Evolutionary conservation across 805 yeast species (phyloP).

Genomic region (Monosporozyma siamensis): DNA sequence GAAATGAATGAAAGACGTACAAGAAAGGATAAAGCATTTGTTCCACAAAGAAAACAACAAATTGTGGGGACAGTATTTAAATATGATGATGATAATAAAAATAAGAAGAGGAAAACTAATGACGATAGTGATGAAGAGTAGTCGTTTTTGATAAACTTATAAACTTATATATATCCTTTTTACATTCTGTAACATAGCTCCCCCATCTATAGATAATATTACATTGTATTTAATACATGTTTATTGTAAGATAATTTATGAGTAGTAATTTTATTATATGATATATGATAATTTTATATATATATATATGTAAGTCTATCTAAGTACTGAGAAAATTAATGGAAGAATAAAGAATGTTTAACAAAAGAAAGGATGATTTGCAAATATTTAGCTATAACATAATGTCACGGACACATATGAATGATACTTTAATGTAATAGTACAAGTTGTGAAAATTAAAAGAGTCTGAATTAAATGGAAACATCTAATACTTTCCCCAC

Average conservation of each 20-base stretch:
- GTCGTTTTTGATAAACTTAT: too few relatives aligned
- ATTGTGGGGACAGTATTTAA: constrained; percentile 72
- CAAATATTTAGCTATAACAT: too few relatives aligned
- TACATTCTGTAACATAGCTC: background rate
- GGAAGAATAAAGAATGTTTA: too few relatives aligned
- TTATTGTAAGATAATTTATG: too few relatives aligned
- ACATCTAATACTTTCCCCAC: constrained; percentile 82
- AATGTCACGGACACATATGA: too few relatives aligned
- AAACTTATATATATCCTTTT: constrained; percentile 1
- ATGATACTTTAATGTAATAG: too few relatives aligned
- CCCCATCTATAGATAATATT: background rate
- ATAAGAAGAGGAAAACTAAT: constrained; percentile 7
- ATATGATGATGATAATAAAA: constrained; percentile 30
- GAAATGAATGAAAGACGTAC: constrained; percentile 78
- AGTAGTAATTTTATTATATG: background rate
- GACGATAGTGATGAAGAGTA: constrained; percentile 7
- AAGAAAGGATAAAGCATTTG: constrained; percentile 50
- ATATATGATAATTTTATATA: background rate
- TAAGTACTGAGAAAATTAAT: too few relatives aligned
- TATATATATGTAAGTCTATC: background rate
- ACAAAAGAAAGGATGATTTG: too few relatives aligned
- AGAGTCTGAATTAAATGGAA: constrained; percentile 23
- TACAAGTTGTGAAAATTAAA: background rate
- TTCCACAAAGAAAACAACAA: constrained; percentile 77
- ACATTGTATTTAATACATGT: too few relatives aligned